Percentiles rank a stretch among this genome's conserved stretches.
phyloP scores from a whole-genome alignment of 495 filamentous ascomycete genomes.

The Podospora pseudocomata region DNA sequence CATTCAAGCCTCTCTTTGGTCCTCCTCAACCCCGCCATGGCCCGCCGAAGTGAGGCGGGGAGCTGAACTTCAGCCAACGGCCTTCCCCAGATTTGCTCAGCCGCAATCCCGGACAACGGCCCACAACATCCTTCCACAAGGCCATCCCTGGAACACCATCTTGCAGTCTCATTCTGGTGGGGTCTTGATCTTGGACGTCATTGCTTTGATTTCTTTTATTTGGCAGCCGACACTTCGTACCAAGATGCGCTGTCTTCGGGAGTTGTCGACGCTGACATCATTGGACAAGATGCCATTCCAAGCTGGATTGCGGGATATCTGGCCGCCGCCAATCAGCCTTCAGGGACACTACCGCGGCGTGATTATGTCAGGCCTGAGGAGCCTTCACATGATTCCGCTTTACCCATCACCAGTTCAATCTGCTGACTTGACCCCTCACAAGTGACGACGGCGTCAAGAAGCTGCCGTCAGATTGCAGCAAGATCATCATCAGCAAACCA shows the following conservation, averaged over 20 bases:
- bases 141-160: not conserved
- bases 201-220: not conserved
- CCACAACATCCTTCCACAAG: not conserved
- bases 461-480: not conserved
- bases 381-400: not conserved
- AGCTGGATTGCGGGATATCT: not conserved
- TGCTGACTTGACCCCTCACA: not conserved
- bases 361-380: not conserved
- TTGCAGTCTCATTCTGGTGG: not conserved
- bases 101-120: not conserved
- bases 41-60: not conserved
- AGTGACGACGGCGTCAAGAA: not conserved
- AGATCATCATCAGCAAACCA: not conserved
- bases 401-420: not conserved
- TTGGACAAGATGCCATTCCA: not conserved
- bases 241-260: too few species aligned
- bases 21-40: not conserved
- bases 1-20: constrained; percentile 20
- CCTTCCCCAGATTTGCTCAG: constrained; percentile 12
- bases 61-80: constrained; percentile 10
- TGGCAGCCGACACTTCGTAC: not conserved
- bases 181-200: not conserved
- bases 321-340: not conserved
- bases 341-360: not conserved
- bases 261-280: not conserved